A percentile compares a stretch with the other conserved stretches of the same genome.
Conservation (phyloP, 2,329 filamentous ascomycete species). For the Zymoseptoria tritici region DNA sequence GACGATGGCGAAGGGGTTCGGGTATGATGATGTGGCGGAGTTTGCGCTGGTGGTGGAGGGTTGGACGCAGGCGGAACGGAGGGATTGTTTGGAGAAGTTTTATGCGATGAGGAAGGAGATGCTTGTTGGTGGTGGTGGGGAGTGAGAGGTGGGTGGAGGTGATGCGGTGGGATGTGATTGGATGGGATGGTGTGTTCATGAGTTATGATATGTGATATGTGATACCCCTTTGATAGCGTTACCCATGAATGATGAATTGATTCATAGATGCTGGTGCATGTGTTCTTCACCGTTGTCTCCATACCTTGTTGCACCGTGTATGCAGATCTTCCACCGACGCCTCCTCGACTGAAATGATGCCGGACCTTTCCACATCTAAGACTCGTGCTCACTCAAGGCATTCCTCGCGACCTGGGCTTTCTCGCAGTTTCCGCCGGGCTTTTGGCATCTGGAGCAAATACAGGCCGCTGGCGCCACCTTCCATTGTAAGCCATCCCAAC, state of each 20-base stretch:
- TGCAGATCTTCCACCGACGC: no score
- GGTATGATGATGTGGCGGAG: slow-evolving; percentile 66
- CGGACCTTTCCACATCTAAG: no score
- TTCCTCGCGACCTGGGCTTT: no score
- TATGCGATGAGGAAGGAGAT: slow-evolving; percentile 56
- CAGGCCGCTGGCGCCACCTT: no score
- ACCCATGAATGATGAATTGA: neutral
- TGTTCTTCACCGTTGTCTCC: no score
- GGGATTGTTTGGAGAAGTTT: slow-evolving; percentile 71
- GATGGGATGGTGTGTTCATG: neutral
- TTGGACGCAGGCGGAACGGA: slow-evolving; percentile 77
- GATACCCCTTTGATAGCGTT: neutral
- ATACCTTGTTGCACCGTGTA: neutral
- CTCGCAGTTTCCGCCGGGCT: no score
- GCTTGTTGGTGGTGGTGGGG: neutral
- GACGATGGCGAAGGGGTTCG: slow-evolving; percentile 74
- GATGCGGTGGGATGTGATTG: neutral
- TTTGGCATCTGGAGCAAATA: no score
- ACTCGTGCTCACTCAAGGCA: no score
- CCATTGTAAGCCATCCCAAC: no score
- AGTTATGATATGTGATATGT: neutral
- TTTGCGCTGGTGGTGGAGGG: slow-evolving; percentile 87
- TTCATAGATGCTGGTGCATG: neutral
- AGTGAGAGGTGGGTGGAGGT: no score
- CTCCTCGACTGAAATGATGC: no score